A percentile compares a stretch with the other conserved stretches of the same genome.
These are phyloP conservation scores for Pseudomassariella vexata DNA, from an alignment of 2,329 filamentous ascomycete species.

Conservation along the genomic window DNA sequence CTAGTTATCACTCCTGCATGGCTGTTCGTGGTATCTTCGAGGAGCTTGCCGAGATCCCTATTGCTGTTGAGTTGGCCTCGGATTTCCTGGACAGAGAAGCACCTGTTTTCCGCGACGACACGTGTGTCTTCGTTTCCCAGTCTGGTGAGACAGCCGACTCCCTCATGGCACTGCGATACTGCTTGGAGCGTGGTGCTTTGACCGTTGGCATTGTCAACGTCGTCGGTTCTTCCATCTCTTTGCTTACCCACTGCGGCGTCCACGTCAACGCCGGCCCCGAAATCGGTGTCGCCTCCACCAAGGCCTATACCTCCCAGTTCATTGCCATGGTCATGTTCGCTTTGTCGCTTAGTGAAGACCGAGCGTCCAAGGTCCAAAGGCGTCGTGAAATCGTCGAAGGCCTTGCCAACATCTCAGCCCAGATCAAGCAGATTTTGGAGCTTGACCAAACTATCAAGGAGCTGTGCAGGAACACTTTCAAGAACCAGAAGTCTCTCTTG, in stretches of 20 bases:
- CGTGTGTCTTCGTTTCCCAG: conserved; percentile 97
- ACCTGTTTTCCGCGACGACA: conserved; percentile 98
- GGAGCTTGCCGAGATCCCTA: conserved; percentile 96
- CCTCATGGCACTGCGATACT: conserved; percentile 94
- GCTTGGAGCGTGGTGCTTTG: conserved; percentile 91
- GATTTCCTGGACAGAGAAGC: conserved; percentile 97
- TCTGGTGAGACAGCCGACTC: conserved; percentile 98
- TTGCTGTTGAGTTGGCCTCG: conserved; percentile 92
- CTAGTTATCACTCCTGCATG: conserved; percentile 99
- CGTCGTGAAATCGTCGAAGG: conserved; percentile 96
- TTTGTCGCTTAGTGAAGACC: conserved; percentile 90
- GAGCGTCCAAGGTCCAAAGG: conserved; percentile 86
- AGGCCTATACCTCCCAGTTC: conserved; percentile 98
- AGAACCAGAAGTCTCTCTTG: conserved; percentile 93
- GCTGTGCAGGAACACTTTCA: conserved; percentile 85
- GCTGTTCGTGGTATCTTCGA: conserved; percentile 96
- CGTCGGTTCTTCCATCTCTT: conserved; percentile 95
- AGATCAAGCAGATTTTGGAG: conserved; percentile 88
- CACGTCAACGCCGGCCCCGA: conserved; percentile 99
- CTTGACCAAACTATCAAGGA: conserved; percentile 93
- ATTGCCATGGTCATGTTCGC: conserved; percentile 99
- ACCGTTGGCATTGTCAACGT: conserved; percentile 99
- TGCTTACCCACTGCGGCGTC: conserved; percentile 98
- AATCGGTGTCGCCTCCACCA: conserved; percentile 98
- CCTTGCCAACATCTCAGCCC: conserved; percentile 76